Percentiles rank a stretch among this genome's conserved stretches.
Conservation (phyloP, 2,329 filamentous ascomycete genomes). For the Dothideomycetidae sp. region DNA sequence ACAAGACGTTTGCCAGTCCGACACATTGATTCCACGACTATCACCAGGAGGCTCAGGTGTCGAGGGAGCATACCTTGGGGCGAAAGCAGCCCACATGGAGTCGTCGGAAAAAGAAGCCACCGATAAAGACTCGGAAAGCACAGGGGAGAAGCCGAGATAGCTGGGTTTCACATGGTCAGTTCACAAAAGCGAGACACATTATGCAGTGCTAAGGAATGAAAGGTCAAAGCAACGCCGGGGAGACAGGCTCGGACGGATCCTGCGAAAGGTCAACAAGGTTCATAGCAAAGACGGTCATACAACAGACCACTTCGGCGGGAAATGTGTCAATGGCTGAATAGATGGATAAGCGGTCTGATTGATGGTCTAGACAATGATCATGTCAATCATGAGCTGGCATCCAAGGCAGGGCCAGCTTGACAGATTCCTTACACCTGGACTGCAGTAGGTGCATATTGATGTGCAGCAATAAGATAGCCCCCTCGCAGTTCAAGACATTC, state of each 20-base stretch:
- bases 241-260: conserved; percentile 7
- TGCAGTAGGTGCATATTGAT: no score
- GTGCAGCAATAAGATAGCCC: no score
- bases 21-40: background rate
- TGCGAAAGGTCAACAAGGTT: background rate
- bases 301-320: conserved; percentile 9
- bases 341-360: no score
- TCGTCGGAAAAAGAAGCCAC: conserved; percentile 11
- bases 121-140: conserved; percentile 9
- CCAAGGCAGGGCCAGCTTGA: no score
- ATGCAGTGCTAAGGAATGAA: background rate
- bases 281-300: background rate
- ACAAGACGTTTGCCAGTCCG: conserved; percentile 7
- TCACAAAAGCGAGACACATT: background rate
- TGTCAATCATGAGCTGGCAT: no score
- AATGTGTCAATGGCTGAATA: no score
- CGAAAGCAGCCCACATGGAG: conserved; percentile 10
- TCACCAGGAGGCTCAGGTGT: conserved; percentile 10
- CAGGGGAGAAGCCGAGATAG: conserved; percentile 10
- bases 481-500: no score
- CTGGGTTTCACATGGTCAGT: conserved; percentile 8
- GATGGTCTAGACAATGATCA: no score
- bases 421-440: no score
- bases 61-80: conserved; percentile 1
- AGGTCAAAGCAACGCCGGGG: conserved; percentile 3